These are phyloP conservation scores for Mrakiaceae sp. DNA, from an alignment of 1,284 basidiomycete genomes.

Conservation along the genomic window DNA sequence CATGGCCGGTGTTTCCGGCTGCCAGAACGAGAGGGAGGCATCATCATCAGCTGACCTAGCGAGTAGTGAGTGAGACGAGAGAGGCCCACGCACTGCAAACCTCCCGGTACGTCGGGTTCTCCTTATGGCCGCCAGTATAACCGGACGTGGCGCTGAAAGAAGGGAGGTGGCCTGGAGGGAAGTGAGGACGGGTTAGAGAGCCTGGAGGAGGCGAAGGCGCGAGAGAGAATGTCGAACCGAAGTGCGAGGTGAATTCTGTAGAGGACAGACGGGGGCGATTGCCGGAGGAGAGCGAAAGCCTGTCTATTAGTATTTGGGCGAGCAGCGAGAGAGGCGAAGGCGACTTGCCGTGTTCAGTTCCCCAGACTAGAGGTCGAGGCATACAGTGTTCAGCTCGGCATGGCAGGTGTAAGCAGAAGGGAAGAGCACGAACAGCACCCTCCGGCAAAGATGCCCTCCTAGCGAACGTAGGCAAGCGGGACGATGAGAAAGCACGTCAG, in stretches of 20 bases:
- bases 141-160: constrained; percentile 59
- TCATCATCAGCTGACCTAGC: background rate
- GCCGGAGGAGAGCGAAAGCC: background rate
- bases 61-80: background rate
- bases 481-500: background rate
- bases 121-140: constrained; percentile 49
- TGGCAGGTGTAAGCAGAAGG: background rate
- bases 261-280: background rate
- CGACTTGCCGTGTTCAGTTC: background rate
- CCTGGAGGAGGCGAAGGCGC: too few relatives aligned
- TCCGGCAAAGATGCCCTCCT: background rate
- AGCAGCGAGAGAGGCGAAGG: background rate
- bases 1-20: constrained; percentile 68
- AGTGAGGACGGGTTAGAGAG: background rate
- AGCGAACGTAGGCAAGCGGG: background rate
- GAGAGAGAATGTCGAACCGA: too few relatives aligned
- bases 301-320: background rate
- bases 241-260: background rate
- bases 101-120: constrained; percentile 54
- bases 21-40: background rate
- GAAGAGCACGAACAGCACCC: background rate
- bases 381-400: background rate
- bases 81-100: constrained; percentile 46
- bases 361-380: background rate
- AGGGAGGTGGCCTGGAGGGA: constrained; percentile 25